Base-by-base conservation (phyloP, 768 basidiomycete species). In the Coprinopsis cinerea region DNA sequence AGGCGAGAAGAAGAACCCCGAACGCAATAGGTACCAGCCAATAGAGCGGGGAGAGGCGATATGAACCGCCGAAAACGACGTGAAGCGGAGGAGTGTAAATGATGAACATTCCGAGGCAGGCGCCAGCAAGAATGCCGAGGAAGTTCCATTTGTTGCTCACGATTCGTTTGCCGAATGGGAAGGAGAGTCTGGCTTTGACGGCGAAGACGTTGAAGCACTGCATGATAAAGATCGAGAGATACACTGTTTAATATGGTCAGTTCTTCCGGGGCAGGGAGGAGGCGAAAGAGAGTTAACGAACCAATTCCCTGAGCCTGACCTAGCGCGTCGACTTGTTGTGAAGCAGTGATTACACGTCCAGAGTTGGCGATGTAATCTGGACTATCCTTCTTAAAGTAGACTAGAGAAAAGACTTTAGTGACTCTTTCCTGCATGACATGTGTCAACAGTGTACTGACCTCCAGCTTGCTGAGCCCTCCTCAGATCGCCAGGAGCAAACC, bases 141-240 rank as follows among this genome's bases (percentile, higher is more conserved):
- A 85, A 83, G 64, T 84, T 85, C 67, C 74, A 82, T 53, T 71
- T 71, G 68, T 85, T 85, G 40, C 73, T 68, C 44, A 84, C 61
- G 34, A 74, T 68, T 25, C 69, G 71, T 41, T 63, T 69, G 44
- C 83, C 82, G 65, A 85, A 85, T n/a, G 83, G 83, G 63, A 73
- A 77, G 9, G 72, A 70, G 58, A 83, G 74, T 51, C 70, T 74
- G 24, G 82, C 81, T 67, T 83, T 84, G 27, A 85, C 82, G 1
- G 81, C 81, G 55, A 82, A 83, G 25, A 83, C 82, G 56, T 84
- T 84, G 70, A 83, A 84, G 61, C 81, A 83, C 59, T 83, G 83
- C 14, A 70, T 74, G 54, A 84, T 81, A 68, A 83, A 83, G 27
- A 85, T 70, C 2, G 79, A 78, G n/a, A 83, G 68, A 58, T 82